Evolutionary conservation across 2,329 filamentous ascomycete genomes (phyloP).

Genomic region (Hypoxylon sp.): DNA sequence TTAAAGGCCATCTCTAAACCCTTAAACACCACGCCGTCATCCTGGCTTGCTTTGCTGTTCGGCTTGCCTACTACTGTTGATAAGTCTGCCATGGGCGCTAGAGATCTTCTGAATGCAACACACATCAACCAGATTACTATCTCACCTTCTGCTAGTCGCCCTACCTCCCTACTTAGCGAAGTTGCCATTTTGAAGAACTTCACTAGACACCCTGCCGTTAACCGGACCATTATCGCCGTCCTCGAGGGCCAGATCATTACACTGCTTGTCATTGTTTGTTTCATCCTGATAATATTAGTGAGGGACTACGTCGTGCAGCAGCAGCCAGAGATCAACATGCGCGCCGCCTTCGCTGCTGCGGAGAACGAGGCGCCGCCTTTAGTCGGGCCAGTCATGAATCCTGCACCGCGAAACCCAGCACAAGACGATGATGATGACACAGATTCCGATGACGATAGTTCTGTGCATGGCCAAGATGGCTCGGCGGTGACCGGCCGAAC

Average conservation of each 20-base stretch:
- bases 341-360: constrained; percentile 67
- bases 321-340: constrained; percentile 90
- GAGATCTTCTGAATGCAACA: constrained; percentile 38
- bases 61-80: constrained; percentile 31
- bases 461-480: constrained; percentile 7
- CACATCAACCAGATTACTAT: constrained; percentile 32
- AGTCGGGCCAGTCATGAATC: constrained; percentile 28
- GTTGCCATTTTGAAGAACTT: constrained; percentile 65
- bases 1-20: constrained; percentile 44
- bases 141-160: constrained; percentile 33
- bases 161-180: constrained; percentile 63
- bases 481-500: constrained; percentile 15
- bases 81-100: constrained; percentile 32
- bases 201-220: constrained; percentile 75
- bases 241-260: constrained; percentile 96
- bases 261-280: constrained; percentile 86
- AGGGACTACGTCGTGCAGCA: constrained; percentile 98
- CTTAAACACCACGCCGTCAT: constrained; percentile 47
- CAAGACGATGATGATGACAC: constrained; percentile 26
- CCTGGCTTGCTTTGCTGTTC: constrained; percentile 46
- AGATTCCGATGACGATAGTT: constrained; percentile 36
- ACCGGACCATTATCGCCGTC: constrained; percentile 81
- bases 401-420: constrained; percentile 16
- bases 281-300: constrained; percentile 96
- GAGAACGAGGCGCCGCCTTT: constrained; percentile 46